Evolutionary conservation across 176 grass and related monocot genomes (phyloP), one percentile per base, ranked within the genome.

Genomic region (Triticum turgidum): DNA sequence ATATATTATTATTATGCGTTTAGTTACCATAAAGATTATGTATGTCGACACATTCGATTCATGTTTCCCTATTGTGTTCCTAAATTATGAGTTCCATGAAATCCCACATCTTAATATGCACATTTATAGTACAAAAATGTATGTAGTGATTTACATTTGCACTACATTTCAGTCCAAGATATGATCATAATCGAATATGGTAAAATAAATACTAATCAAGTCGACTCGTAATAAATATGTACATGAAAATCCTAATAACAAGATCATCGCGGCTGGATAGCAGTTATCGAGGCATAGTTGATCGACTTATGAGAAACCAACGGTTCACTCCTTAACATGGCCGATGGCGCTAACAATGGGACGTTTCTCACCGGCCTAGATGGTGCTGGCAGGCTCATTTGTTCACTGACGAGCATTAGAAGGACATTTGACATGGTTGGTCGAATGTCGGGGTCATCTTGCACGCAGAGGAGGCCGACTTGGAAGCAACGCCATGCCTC

Each of bases 401-500:
- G 88, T 64, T 98, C 93, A 73, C 91, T 96, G 42, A 86, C 88
- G 27, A 98, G 79, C 90, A 94, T 94, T 49, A 94, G 88, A 41
- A 92, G 58, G 12, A 91, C 96, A 11, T 5, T 86, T 27, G 93
- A 98, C 91, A 98, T 98, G 70, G 88, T 92, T 0, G 93, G 96
- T 4, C 96, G 92, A 9, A 89, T 82, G 15, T 96, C 92, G 9
- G 90, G 79, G 79, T 91, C 68, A 45, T 92, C 92, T 81, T 98
- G 93, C 78, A 96, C 86, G 29, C 96, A 98, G 0, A 96, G 88
- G 13, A 98, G 65, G 21, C 88, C 93, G 5, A 96, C 75, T 44
- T 94, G 91, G 81, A 83, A 86, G 88, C 90, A 96, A 20, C 89
- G 84, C 86, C 77, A 84, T 4, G 86, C 91, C 90, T 98, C 96